phyloP scores from a whole-genome alignment of 2,329 filamentous ascomycete genomes.

The Amauroascus verrucosus region DNA sequence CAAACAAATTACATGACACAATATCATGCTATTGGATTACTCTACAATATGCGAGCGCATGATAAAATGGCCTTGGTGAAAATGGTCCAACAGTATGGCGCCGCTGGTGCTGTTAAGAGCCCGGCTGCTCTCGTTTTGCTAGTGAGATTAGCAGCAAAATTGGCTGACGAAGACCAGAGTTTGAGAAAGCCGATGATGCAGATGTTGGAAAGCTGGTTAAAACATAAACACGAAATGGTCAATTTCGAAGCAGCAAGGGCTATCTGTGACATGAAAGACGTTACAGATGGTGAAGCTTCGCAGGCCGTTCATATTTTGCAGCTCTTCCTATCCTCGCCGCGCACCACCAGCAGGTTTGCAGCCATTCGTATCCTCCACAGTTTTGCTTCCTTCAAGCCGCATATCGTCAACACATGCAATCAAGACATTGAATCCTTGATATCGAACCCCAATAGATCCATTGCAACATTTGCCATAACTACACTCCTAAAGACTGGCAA shows the following conservation, averaged over 20 bases:
- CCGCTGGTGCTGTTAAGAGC: constrained; percentile 85
- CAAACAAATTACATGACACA: constrained; percentile 97
- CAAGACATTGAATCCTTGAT: constrained; percentile 95
- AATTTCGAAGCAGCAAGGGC: constrained; percentile 99
- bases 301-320: constrained; percentile 93
- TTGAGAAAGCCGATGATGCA: constrained; percentile 94
- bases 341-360: constrained; percentile 93
- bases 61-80: constrained; percentile 98
- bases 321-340: constrained; percentile 89
- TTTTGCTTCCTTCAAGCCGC: constrained; percentile 92
- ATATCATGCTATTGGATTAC: constrained; percentile 92
- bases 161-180: constrained; percentile 84
- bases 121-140: constrained; percentile 86
- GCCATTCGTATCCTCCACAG: constrained; percentile 92
- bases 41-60: constrained; percentile 96
- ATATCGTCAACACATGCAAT: constrained; percentile 86
- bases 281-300: constrained; percentile 80
- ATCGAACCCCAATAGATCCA: constrained; percentile 91
- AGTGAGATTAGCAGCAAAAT: constrained; percentile 80
- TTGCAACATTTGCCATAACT: constrained; percentile 96
- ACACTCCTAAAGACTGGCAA: constrained; percentile 97
- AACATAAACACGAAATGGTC: constrained; percentile 99
- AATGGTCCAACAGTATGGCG: constrained; percentile 99
- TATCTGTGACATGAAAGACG: constrained; percentile 87
- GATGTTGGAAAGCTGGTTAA: constrained; percentile 88